These are phyloP conservation scores for Flaveria bidentis DNA, from an alignment of 129 eudicot species.

Conservation along the genomic window DNA sequence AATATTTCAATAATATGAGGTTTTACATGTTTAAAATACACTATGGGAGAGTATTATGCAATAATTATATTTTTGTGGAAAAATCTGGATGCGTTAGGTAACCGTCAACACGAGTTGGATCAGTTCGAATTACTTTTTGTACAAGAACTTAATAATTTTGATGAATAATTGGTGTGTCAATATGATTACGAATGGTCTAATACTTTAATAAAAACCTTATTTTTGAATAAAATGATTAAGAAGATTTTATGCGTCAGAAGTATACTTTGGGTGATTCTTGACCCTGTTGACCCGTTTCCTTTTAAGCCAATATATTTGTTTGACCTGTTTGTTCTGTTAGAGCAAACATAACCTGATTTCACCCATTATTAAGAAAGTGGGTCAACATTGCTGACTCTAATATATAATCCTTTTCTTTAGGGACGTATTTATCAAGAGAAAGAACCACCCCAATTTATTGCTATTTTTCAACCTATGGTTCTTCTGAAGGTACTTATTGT, in stretches of 20 bases:
- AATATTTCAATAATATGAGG: background rate
- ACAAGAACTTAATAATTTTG: background rate
- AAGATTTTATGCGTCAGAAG: background rate
- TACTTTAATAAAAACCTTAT: background rate
- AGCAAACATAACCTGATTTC: background rate
- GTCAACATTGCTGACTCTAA: background rate
- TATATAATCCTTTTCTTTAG: constrained; percentile 33
- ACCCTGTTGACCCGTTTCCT: background rate
- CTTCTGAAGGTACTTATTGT: constrained; percentile 62
- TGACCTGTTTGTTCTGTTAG: too few species aligned
- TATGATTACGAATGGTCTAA: background rate
- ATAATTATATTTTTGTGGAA: background rate
- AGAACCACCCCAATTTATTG: constrained; percentile 96
- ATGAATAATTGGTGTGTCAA: background rate
- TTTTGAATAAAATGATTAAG: constrained; percentile 6
- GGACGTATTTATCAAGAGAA: constrained; percentile 89
- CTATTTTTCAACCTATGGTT: constrained; percentile 96
- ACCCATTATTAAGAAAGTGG: background rate
- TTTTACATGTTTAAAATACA: background rate
- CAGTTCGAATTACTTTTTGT: background rate
- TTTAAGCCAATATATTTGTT: background rate
- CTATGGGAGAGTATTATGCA: background rate
- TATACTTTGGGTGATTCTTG: background rate
- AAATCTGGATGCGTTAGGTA: background rate
- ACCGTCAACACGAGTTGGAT: background rate